Evolutionary conservation across 179 eudicot genomes (phyloP), one percentile per base, ranked within the genome.

Genomic region (Nepenthes alata): DNA sequence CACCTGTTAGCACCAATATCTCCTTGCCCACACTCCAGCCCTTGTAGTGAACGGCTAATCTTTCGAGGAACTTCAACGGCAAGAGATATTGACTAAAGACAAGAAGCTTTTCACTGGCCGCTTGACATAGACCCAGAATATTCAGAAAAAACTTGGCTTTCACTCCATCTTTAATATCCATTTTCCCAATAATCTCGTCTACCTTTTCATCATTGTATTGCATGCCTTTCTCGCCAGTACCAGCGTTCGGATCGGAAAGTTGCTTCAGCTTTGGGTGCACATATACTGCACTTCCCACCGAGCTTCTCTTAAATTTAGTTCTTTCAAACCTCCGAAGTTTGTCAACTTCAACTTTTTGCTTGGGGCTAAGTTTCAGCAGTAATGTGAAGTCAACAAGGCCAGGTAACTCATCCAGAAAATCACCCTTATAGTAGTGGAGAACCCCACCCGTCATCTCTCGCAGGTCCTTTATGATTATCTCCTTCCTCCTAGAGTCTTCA

Each of bases 391-490:
- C 97, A 8, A 90, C 74, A 49, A 87, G 83, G 1, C 97, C 90
- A 0, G 97, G 97, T 37, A 90, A 72, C 60, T 87, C 95, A 65
- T 87, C 95, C 61, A 87, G 70, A 72, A 78, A 85, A 66, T 88
- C 95, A 9, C 95, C 96, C 67, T 79, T 84, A 65, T 88, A 88
- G 64, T 81, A 91, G 56, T 89, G 98, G 25, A 93, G 76, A 53
- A 93, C 93, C 14, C 67, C 81, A 36, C 78, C 75, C 0, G 98
- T 93, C 96, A 93, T 89, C 66, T 93, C 93, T 48, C 98, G 74
- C 44, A 91, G 67, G 78, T 85, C 83, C 60, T 61, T 77, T 8
- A 85, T 85, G 5, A 85, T 80, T 0, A 76, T 66, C 45, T 70
- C 78, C 68, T 84, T 85, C 53, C 78, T 74, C 70, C 70, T 81